A percentile compares a stretch with the other conserved stretches of the same genome.
phyloP scores from a whole-genome alignment of 2,329 filamentous ascomycete genomes.

The Elsinoe batatas region DNA sequence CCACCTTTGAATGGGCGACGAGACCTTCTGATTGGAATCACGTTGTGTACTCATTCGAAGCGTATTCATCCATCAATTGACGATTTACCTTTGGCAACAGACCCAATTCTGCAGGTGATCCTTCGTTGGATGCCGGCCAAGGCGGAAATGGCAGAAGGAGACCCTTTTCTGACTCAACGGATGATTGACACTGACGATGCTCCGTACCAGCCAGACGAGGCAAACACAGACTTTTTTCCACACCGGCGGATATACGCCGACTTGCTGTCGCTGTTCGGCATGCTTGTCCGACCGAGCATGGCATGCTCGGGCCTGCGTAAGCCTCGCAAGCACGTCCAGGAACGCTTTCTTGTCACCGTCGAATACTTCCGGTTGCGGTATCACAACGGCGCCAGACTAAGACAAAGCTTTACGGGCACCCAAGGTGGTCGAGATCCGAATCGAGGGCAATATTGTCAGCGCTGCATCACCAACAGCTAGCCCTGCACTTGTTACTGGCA shows the following conservation, averaged over 20 bases:
- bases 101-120: neutral
- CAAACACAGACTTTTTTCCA: constrained; percentile 1
- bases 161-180: constrained; percentile 9
- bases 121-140: constrained; percentile 8
- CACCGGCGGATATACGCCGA: neutral
- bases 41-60: constrained; percentile 24
- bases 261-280: neutral
- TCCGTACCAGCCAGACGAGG: neutral
- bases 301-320: neutral
- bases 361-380: constrained; percentile 10
- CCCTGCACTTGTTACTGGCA: neutral
- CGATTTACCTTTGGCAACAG: neutral
- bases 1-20: constrained; percentile 38
- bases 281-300: neutral
- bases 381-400: constrained; percentile 5
- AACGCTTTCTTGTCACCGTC: constrained; percentile 11
- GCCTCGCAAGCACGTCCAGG: constrained; percentile 2
- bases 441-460: constrained; percentile 10
- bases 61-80: constrained; percentile 8
- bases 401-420: constrained; percentile 2
- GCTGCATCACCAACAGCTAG: constrained; percentile 11
- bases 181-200: constrained; percentile 5
- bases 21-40: constrained; percentile 36
- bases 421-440: constrained; percentile 7
- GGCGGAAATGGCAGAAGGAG: constrained; percentile 10